Conservation (phyloP, 2,329 filamentous ascomycete species). For the Basipetospora chlamydospora region DNA sequence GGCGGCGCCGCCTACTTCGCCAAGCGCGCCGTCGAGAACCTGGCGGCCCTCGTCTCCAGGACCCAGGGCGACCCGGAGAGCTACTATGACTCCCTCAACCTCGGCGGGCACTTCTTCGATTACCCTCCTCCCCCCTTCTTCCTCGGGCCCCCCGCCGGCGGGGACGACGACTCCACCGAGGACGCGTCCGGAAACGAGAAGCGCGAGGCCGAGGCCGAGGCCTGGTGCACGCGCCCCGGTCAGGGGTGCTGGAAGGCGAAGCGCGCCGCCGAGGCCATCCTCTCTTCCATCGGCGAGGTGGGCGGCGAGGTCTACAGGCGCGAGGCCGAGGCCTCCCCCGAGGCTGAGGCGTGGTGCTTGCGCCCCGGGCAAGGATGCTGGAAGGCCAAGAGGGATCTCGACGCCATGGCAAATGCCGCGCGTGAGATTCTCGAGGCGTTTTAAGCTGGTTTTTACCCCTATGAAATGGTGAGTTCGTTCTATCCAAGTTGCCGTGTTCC, state of each 20-base stretch:
- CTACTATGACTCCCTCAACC: too few species aligned
- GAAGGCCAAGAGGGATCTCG: constrained; percentile 20
- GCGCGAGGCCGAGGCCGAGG: constrained; percentile 18
- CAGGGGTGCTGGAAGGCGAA: constrained; percentile 26
- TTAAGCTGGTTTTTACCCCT: background rate
- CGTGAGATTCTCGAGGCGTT: constrained; percentile 8
- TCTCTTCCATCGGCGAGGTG: too few species aligned
- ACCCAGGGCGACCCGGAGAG: too few species aligned
- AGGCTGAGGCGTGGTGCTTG: constrained; percentile 13
- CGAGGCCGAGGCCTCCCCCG: constrained; percentile 13
- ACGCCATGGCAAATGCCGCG: constrained; percentile 18
- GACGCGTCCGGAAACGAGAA: constrained; percentile 13
- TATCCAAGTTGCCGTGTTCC: background rate
- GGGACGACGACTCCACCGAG: constrained; percentile 7
- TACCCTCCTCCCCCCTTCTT: too few species aligned
- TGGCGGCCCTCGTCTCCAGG: background rate
- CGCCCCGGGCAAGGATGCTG: constrained; percentile 20
- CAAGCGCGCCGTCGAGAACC: constrained; percentile 14
- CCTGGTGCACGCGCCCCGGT: constrained; percentile 23
- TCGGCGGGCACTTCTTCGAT: too few species aligned
- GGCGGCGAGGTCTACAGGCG: too few species aligned
- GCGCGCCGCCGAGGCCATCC: constrained; percentile 17
- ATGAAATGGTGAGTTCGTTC: background rate
- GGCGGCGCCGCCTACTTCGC: constrained; percentile 24
- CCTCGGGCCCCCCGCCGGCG: too few species aligned